Percentiles rank a stretch among this genome's conserved stretches.
Evolutionary conservation across 1,284 basidiomycete species (phyloP).

Genomic region (Sporisorium graminicola): DNA sequence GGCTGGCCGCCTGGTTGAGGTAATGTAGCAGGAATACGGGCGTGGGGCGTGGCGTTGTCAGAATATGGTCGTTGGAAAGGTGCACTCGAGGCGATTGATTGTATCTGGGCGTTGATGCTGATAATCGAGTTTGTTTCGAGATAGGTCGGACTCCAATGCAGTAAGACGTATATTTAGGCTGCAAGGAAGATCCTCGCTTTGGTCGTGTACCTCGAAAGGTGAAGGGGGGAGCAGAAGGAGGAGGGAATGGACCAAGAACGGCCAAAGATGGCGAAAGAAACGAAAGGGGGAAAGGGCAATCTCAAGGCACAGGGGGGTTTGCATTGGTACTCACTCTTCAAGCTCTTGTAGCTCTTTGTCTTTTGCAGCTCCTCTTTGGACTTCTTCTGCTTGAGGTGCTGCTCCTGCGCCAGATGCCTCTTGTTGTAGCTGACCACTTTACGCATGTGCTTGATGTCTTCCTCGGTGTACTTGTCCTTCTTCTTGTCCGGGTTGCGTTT

Average conservation of each 20-base stretch:
- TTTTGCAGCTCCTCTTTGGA: slow-evolving; percentile 55
- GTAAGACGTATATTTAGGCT: not conserved
- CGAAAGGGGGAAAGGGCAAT: slow-evolving; percentile 1
- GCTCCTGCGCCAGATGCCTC: slow-evolving; percentile 66
- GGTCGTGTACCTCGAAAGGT: not conserved
- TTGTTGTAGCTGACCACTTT: slow-evolving; percentile 69
- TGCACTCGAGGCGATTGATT: not conserved
- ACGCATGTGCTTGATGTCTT: slow-evolving; percentile 68
- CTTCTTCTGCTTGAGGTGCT: slow-evolving; percentile 59
- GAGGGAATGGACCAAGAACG: not conserved
- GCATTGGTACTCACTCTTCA: slow-evolving; percentile 51
- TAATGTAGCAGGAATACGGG: not conserved
- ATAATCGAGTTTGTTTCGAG: too few species aligned
- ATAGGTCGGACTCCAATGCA: slow-evolving; percentile 13
- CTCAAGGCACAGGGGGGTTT: not conserved
- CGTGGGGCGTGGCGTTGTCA: slow-evolving; percentile 1
- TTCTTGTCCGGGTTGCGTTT: slow-evolving; percentile 67
- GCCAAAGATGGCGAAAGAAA: slow-evolving; percentile 18
- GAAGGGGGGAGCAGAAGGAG: too few species aligned
- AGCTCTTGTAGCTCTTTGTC: slow-evolving; percentile 58
- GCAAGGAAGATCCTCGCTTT: slow-evolving; percentile 7
- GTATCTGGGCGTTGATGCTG: too few species aligned
- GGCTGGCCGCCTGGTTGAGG: slow-evolving; percentile 7
- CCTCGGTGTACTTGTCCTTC: slow-evolving; percentile 62
- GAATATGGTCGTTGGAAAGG: slow-evolving; percentile 1